Base-by-base conservation (phyloP, 1,139 yeast genomes). In the Blastobotrys indianensis region DNA sequence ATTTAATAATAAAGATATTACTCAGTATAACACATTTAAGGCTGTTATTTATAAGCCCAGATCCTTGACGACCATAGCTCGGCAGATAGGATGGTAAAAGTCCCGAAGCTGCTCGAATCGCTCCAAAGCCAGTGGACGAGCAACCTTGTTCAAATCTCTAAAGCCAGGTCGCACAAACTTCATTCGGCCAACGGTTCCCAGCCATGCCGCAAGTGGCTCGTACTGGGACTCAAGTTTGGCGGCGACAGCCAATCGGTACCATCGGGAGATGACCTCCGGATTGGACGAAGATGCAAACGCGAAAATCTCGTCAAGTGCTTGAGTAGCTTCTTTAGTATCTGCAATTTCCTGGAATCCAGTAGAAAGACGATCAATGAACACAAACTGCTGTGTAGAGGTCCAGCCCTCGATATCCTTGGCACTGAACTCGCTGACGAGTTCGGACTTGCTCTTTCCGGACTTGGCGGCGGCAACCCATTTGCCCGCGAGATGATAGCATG, bases 121-220 rank as follows among this genome's bases (percentile, higher is more conserved):
- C 2, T 63, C 63, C 17, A 82, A 59, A 0, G 96, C 96, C 55
- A 81, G 68, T 10, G 73, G 67, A 43, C 76, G 78, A 62, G 85
- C 85, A 23, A 82, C 90, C 17, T 69, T 61, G 61, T 79, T 75
- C 51, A 88, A 70, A 51, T 80, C 67, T 34, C 78, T 74, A 67
- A 77, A 87, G 1, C 94, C 88, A 23, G 96, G 95, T 64, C 96
- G 77, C 34, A 86, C 95, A 62, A 81, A 88, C 71, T 88, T 88
- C 96, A 88, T 88, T 71, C 97, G 77, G 17, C 97, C 97, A 25
- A 87, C 94, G 2, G 92, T 81, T 7, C 94, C 94, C 48, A 88
- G 72, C 95, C 95, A 88, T 46, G 78, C 76, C 6, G 94, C 88
- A 41, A 85, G 67, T 37, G 67, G 67, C 46, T 65, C 67, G 60